Base-by-base conservation (phyloP, 225 moss, liverwort and hornwort species). In the Sphagnum contortum region DNA sequence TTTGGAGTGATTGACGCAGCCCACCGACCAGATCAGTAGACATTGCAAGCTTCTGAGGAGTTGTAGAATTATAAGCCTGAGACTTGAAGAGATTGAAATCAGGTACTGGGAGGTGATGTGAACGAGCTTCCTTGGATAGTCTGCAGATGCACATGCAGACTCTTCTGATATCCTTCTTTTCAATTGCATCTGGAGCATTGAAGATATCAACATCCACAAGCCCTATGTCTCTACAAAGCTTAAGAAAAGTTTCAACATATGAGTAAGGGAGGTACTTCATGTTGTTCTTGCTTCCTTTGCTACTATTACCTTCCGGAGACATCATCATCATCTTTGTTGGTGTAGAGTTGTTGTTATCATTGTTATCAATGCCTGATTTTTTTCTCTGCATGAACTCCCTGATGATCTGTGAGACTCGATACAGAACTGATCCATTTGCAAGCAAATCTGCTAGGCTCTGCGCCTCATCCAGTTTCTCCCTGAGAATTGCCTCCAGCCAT, bases 1-100 rank as follows among this genome's bases (percentile, higher is more conserved):
- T 71, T 69, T 86, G 78, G 51, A 94, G 71, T 55, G 74, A 70
- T 50, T 78, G 91, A 54, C 80, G 81, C 2, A 89, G 85, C 66
- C 76, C 81, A 48, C 78, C 87, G 8, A 91, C 84, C 46, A 77
- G 78, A 9, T 91, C 89, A 51, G 76, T 73, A 2, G 88, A 49
- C 91, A 91, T 91, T 48, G 79, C 72, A 44, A 49, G 70, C 12
- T 69, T 73, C 48, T 65, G 64, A 4, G 64, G 44, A 12, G 83
- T 73, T 0, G 29, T 29, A 29, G 29, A 29, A 29, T 29, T 29
- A 29, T 29, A 29, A 29, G 29, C 29, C 29, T 29, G 78, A 55
- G 77, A 81, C 68, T 77, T 88, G 45, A 94, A 83, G 47, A 91
- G 87, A 44, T 94, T 91, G 48, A 89, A 94, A 71, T 94, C 94